These are phyloP conservation scores for Acanthamoeba divionensis DNA, from an alignment of 208 protist genomes.

Conservation along the genomic window DNA sequence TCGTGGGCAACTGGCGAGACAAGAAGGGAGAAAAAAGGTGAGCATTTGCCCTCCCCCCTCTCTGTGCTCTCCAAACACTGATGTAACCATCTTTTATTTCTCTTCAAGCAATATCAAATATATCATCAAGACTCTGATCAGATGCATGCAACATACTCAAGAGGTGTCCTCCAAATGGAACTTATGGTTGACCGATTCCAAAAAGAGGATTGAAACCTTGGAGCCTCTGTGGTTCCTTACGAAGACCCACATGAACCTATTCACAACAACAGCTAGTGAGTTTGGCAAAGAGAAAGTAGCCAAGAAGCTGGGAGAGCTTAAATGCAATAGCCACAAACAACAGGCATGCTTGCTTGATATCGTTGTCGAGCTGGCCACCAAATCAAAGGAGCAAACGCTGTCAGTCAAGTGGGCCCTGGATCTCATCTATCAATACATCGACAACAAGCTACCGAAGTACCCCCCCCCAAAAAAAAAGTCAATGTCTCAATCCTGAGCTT, in stretches of 20 bases:
- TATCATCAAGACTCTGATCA: constrained; percentile 19
- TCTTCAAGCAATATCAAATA: neutral
- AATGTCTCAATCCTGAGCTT: neutral
- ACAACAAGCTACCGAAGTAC: constrained; percentile 46
- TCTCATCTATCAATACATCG: constrained; percentile 37
- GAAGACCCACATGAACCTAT: constrained; percentile 41
- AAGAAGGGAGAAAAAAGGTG: constrained; percentile 47
- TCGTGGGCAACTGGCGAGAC: constrained; percentile 48
- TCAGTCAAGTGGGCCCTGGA: constrained; percentile 32
- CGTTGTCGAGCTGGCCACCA: neutral
- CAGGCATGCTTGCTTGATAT: constrained; percentile 39
- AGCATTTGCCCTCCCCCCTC: too few species aligned
- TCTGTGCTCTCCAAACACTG: too few species aligned
- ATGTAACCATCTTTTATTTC: too few species aligned
- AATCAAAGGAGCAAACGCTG: constrained; percentile 26
- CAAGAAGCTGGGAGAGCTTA: constrained; percentile 32
- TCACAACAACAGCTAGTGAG: constrained; percentile 10
- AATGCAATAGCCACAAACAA: neutral
- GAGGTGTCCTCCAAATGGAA: neutral
- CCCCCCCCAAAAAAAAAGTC: neutral
- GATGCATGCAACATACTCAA: constrained; percentile 46
- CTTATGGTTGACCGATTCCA: constrained; percentile 24
- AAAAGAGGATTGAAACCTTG: neutral
- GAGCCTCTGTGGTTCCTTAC: constrained; percentile 25
- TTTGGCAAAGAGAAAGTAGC: constrained; percentile 48